Evolutionary conservation across 305 asterid genomes (phyloP), one percentile per base, ranked within the genome.

Genomic region (Fraxinus paxiana): DNA sequence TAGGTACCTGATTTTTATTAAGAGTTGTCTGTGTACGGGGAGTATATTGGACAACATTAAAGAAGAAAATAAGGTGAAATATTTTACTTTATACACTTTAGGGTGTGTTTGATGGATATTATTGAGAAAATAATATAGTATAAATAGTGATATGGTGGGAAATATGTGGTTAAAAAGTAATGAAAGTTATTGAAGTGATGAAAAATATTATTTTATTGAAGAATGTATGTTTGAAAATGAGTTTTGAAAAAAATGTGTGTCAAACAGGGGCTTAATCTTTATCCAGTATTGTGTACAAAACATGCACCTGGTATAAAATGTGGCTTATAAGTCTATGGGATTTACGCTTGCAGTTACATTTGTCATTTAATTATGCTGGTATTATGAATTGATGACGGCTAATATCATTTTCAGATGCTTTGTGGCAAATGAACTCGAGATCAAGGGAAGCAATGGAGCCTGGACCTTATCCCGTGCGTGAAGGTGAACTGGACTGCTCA

Each of bases 401-500:
- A 73, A 61, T 79, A 6, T 77, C 78, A 28, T 48, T 48, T 87
- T 88, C 90, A 94, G 98, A 92, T 84, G 88, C 92, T 85, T 79
- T 92, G 65, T 92, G 98, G 98, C 92, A 90, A 88, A 85, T 93
- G 92, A 92, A 87, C 85, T 79, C 84, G 90, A 88, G 93, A 83
- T 89, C 97, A 84, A 88, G 85, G 88, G 98, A 94, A 83, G 89
- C 87, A 77, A 90, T 89, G 86, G 98, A 93, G 76, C 87, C 90
- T 24, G 95, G 91, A 82, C 91, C 89, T 82, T 94, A 92, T 85
- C 99, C 99, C 9, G 92, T 94, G 73, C 97, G 94, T 84, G 97
- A 96, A 85, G 94, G 97, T 59, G 98, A 94, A 91, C 93, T 92
- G 22, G 98, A 96, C 88, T 96, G 97, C 88, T 92, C 99, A 67